Conservation (phyloP, 805 yeast species). For the Pichia nakasei region DNA sequence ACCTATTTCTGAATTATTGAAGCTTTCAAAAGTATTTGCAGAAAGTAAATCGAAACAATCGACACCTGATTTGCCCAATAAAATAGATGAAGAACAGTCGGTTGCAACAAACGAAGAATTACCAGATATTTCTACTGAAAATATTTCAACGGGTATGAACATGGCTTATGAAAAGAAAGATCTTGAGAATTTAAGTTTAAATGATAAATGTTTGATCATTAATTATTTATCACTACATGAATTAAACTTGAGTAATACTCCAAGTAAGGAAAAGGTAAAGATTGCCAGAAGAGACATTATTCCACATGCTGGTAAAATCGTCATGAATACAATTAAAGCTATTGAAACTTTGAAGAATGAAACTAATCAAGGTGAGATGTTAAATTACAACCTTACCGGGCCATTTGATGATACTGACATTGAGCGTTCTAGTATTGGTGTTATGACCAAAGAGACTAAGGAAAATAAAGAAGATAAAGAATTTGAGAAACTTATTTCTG, state of each 20-base stretch:
- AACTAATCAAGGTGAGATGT: slow-evolving; percentile 16
- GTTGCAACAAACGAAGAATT: neutral
- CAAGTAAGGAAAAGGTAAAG: slow-evolving; percentile 28
- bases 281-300: slow-evolving; percentile 44
- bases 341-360: slow-evolving; percentile 18
- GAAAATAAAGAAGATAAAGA: slow-evolving; percentile 13
- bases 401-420: slow-evolving; percentile 7
- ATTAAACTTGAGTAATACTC: slow-evolving; percentile 13
- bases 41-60: slow-evolving; percentile 2
- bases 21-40: neutral
- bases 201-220: slow-evolving; percentile 1
- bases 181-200: neutral
- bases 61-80: neutral
- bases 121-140: neutral
- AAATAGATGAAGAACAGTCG: neutral
- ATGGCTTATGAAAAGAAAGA: neutral
- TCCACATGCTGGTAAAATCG: slow-evolving; percentile 25
- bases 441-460: slow-evolving; percentile 9
- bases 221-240: slow-evolving; percentile 3
- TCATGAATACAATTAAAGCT: slow-evolving; percentile 14
- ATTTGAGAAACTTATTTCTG: slow-evolving; percentile 5
- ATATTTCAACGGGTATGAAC: neutral
- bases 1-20: neutral
- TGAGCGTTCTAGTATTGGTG: slow-evolving; percentile 4
- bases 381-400: slow-evolving; percentile 14